Base-by-base conservation (phyloP, 148 eudicot genomes). In the Mesembryanthemum crystallinum region DNA sequence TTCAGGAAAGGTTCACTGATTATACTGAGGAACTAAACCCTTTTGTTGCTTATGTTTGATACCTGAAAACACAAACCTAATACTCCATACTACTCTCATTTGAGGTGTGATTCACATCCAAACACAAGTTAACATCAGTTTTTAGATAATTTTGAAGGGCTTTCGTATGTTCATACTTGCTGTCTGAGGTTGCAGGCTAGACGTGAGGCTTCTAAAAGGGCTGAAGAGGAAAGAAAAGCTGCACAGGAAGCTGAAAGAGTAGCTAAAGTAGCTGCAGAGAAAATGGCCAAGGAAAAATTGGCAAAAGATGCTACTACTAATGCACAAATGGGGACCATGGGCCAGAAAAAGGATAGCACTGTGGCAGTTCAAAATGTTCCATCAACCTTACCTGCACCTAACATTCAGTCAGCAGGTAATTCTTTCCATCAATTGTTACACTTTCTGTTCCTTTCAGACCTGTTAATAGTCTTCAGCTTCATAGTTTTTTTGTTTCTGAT, bases 211-310 rank as follows among this genome's bases (percentile, higher is more conserved):
- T 87, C 85, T 73, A 90, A 77, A 85, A 82, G 81, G 78, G 90
- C 84, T 60, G 89, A 86, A 77, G 88, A 82, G 67, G 97, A 86
- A 78, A 88, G 85, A 83, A 85, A 80, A 71, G 78, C 81, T 78
- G 84, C 85, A 49, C 64, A 84, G 78, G 97, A 86, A 81, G 96
- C 94, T 82, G 92, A 86, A 77, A 89, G 87, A 85, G 81, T 82
- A 76, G 88, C 86, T 71, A 82, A 90, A 87, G 91, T 88, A 86
- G 94, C 94, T 71, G 90, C 85, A 27, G 87, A 84, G 15, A 84
- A 75, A 82, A 62, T 71, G 59, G 83, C 87, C 47, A 67, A 78
- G 67, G 90, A 87, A 69, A 81, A 73, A 43, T 51, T 70, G 68
- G 72, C 68, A 29, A 79, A 73, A 68, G 65, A 80, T 69, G 87